Evolutionary conservation across 495 filamentous ascomycete genomes (phyloP), one percentile per base, ranked within the genome.

Genomic region (Umbilicaria muhlenbergii): DNA sequence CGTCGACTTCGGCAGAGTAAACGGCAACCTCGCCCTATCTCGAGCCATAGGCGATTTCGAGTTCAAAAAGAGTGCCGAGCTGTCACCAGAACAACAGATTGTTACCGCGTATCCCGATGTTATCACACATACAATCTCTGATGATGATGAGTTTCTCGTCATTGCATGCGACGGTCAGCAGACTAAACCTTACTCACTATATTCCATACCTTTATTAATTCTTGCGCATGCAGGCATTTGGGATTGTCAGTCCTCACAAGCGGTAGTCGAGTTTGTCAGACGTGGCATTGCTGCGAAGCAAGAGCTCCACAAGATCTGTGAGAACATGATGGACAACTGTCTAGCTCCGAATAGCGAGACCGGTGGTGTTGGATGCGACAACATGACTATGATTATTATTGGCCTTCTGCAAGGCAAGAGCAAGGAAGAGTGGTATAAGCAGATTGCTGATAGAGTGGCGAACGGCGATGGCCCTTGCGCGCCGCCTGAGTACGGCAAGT

Each of bases 261-360:
- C 87, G 19, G 92, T 96, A 14, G 73, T 96, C 43, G 91, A 98
- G 56, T 98, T 96, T 57, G 92, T 96, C 50, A 75, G 91, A 55
- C 77, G 92, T 50, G 92, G 91, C 33, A 93, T 98, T 58, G 86
- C 85, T 16, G 88, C 87, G 15, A 91, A 93, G 68, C 91, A 98
- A 65, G 80, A 88, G 28, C 74, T 98, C 15, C 75, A 83, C 39
- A 78, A 80, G 55, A 95, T 98, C 54, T 94, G 87, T 63, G 91
- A 98, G 68, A 98, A 98, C 68, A 92, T 98, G 86, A 98, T 98
- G 91, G 88, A 96, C 68, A 98, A 96, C 65, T 98, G 91, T 59
- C 73, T 96, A 43, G 84, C 91, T 24, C 87, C 86, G 41, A 95
- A 91, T 70, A 91, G 87, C 53, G 92, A 98, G 63, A 96, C 91